These are phyloP conservation scores for Coniochaeta hoffmannii DNA, from an alignment of 2,329 filamentous ascomycete genomes.

Conservation along the genomic window DNA sequence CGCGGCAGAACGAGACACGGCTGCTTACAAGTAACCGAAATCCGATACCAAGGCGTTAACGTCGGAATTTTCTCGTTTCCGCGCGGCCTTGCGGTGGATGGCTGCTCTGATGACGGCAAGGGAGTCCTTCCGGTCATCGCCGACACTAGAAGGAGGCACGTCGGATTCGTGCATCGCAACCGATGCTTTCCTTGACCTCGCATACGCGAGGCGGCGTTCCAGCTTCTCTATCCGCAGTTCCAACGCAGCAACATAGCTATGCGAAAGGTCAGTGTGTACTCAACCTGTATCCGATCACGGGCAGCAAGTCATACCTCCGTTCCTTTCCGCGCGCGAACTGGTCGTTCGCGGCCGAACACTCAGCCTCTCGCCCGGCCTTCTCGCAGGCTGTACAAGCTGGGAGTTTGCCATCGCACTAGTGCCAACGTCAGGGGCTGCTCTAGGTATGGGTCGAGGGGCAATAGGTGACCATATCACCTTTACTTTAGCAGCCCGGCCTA, in stretches of 20 bases:
- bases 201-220: constrained; percentile 67
- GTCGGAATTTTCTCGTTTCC: constrained; percentile 68
- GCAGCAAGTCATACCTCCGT: constrained; percentile 52
- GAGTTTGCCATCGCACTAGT: constrained; percentile 83
- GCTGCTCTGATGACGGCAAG: constrained; percentile 53
- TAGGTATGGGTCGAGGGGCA: neutral
- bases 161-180: constrained; percentile 59
- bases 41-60: constrained; percentile 90
- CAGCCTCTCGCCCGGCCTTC: constrained; percentile 74
- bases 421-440: neutral
- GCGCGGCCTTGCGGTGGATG: constrained; percentile 58
- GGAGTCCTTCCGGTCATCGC: constrained; percentile 54
- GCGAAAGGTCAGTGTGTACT: neutral
- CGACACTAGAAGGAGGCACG: constrained; percentile 24
- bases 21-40: constrained; percentile 72
- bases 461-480: constrained; percentile 47
- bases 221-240: constrained; percentile 85
- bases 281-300: neutral
- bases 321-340: constrained; percentile 95
- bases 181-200: constrained; percentile 63
- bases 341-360: constrained; percentile 91
- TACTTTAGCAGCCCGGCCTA: constrained; percentile 81
- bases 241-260: constrained; percentile 85
- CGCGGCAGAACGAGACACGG: constrained; percentile 19
- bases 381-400: constrained; percentile 94